These are phyloP conservation scores for Neotropicomus parvogracilis DNA, from an alignment of 1,284 basidiomycete species.

Conservation along the genomic window DNA sequence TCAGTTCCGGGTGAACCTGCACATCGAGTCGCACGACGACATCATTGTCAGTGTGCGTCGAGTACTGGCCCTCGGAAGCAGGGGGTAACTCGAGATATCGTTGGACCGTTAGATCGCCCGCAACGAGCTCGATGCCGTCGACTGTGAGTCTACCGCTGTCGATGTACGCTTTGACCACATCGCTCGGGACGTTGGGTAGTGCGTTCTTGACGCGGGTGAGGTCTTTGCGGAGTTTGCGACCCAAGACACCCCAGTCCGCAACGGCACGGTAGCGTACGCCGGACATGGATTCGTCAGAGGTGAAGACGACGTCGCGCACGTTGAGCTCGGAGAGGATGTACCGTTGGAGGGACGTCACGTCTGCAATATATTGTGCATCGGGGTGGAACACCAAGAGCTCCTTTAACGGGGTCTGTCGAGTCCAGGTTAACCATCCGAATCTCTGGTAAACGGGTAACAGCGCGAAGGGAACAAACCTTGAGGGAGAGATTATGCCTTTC, in stretches of 20 bases:
- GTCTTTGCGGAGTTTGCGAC: slow-evolving; percentile 93
- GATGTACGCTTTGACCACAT: slow-evolving; percentile 80
- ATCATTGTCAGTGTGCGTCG: slow-evolving; percentile 90
- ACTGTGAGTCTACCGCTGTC: slow-evolving; percentile 77
- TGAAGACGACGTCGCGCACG: slow-evolving; percentile 86
- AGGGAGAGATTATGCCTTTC: slow-evolving; percentile 88
- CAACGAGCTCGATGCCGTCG: slow-evolving; percentile 86
- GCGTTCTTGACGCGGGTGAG: slow-evolving; percentile 88
- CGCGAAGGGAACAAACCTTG: slow-evolving; percentile 54
- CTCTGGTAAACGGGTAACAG: not conserved
- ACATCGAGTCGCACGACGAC: slow-evolving; percentile 93
- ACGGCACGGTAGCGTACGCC: slow-evolving; percentile 90
- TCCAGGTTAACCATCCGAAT: slow-evolving; percentile 3
- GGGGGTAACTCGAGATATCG: slow-evolving; percentile 84
- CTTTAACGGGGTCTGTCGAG: slow-evolving; percentile 78
- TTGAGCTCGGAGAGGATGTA: slow-evolving; percentile 97
- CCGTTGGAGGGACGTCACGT: slow-evolving; percentile 79
- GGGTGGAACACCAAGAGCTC: slow-evolving; percentile 95
- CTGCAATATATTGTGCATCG: slow-evolving; percentile 79
- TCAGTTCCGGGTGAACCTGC: slow-evolving; percentile 82
- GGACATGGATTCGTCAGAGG: slow-evolving; percentile 80
- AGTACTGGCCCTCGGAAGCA: slow-evolving; percentile 60
- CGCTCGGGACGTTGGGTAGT: slow-evolving; percentile 78
- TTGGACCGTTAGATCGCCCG: slow-evolving; percentile 88
- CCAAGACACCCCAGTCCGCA: slow-evolving; percentile 95